A percentile compares a stretch with the other conserved stretches of the same genome.
Evolutionary conservation across 306 rosid species (phyloP).

Genomic region (Nissolia schottii): DNA sequence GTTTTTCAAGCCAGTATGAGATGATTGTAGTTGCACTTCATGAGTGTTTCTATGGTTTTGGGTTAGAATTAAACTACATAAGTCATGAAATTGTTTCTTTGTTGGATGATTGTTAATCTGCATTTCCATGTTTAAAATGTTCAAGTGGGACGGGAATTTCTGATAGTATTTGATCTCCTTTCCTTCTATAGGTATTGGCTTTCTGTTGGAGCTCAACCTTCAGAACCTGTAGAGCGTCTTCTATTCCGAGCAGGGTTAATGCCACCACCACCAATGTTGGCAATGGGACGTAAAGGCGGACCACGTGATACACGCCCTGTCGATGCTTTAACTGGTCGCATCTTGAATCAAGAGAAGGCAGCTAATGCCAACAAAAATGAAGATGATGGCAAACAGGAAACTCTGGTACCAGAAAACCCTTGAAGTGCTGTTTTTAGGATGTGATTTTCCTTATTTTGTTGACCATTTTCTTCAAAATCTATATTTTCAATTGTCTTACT

Average conservation of each 20-base stretch:
- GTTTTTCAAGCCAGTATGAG: not conserved
- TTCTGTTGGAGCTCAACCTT: constrained; percentile 96
- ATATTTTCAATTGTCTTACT: constrained; percentile 5
- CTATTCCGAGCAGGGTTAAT: constrained; percentile 75
- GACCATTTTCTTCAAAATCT: not conserved
- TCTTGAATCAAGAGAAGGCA: constrained; percentile 39
- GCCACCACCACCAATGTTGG: constrained; percentile 90
- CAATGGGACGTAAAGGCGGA: constrained; percentile 84
- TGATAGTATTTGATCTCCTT: not conserved
- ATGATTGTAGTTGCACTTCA: not conserved
- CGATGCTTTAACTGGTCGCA: constrained; percentile 63
- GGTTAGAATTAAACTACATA: not conserved
- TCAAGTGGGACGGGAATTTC: not conserved
- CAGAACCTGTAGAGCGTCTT: constrained; percentile 81
- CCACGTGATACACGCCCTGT: constrained; percentile 60
- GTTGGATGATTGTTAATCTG: not conserved
- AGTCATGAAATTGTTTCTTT: not conserved
- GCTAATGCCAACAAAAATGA: constrained; percentile 18
- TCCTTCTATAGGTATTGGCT: constrained; percentile 76
- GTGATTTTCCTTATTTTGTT: not conserved
- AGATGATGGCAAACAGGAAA: constrained; percentile 15
- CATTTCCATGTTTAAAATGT: not conserved
- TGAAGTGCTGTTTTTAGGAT: not conserved
- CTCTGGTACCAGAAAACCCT: constrained; percentile 18
- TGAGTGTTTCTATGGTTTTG: not conserved